Evolutionary conservation across 306 rosid species (phyloP).

Genomic region (Mucuna pruriens): DNA sequence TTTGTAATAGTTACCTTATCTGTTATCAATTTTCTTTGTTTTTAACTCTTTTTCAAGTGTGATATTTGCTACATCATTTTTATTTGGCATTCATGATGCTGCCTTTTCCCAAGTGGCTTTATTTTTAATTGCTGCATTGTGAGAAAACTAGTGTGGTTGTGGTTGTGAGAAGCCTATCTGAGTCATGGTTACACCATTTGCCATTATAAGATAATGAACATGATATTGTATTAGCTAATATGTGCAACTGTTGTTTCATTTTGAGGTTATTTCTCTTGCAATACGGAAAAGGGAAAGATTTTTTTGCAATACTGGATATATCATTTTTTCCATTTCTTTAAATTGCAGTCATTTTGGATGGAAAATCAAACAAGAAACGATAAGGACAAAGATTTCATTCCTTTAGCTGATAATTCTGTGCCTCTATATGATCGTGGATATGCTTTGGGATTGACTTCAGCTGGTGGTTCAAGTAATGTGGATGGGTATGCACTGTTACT

Average conservation of each 20-base stretch:
- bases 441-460: slow-evolving; percentile 85
- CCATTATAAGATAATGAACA: not conserved
- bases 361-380: slow-evolving; percentile 70
- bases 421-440: slow-evolving; percentile 96
- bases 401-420: slow-evolving; percentile 72
- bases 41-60: slow-evolving; percentile 9
- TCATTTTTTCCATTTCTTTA: slow-evolving; percentile 32
- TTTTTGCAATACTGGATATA: slow-evolving; percentile 28
- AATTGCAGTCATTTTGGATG: slow-evolving; percentile 92
- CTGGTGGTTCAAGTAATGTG: slow-evolving; percentile 61
- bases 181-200: not conserved
- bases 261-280: slow-evolving; percentile 9
- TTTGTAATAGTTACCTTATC: not conserved
- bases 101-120: slow-evolving; percentile 27
- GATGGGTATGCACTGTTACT: slow-evolving; percentile 66
- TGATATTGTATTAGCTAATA: slow-evolving; percentile 25
- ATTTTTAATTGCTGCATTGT: slow-evolving; percentile 25
- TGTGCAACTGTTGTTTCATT: slow-evolving; percentile 5
- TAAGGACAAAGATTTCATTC: slow-evolving; percentile 48
- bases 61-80: not conserved
- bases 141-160: not conserved
- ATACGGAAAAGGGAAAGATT: not conserved
- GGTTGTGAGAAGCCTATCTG: slow-evolving; percentile 18
- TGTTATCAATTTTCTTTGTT: not conserved
- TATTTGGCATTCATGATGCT: slow-evolving; percentile 11